Evolutionary conservation across 2,329 filamentous ascomycete species (phyloP).

Genomic region (Fonsecaea monophora): DNA sequence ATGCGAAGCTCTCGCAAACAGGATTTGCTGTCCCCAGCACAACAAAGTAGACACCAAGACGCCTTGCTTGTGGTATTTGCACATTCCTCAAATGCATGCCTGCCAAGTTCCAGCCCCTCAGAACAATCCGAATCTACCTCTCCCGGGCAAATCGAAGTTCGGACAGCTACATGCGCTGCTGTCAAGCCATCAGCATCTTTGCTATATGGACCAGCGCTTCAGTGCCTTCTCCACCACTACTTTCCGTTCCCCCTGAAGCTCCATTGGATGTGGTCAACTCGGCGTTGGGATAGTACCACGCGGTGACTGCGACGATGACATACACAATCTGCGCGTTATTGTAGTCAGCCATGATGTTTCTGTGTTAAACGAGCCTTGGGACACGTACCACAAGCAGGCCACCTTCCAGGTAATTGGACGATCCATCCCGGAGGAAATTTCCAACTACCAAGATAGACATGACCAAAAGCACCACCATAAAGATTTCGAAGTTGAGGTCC

Average conservation of each 20-base stretch:
- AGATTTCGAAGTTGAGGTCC: conserved; percentile 84
- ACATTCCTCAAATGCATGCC: conserved; percentile 7
- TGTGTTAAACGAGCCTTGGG: neutral
- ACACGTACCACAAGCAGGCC: conserved; percentile 71
- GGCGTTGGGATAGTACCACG: conserved; percentile 68
- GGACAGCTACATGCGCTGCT: neutral
- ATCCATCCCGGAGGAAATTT: conserved; percentile 84
- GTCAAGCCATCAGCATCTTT: conserved; percentile 32
- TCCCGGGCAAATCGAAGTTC: neutral
- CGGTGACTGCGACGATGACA: conserved; percentile 66
- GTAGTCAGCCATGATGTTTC: conserved; percentile 7
- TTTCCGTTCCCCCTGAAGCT: conserved; percentile 14
- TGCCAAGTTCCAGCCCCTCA: no score
- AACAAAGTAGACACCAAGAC: conserved; percentile 11
- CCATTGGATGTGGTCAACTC: conserved; percentile 37
- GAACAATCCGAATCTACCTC: neutral
- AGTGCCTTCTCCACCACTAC: conserved; percentile 16
- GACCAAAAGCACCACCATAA: conserved; percentile 82
- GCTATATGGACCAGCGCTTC: conserved; percentile 25
- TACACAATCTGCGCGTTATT: conserved; percentile 55
- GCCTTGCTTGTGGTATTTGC: conserved; percentile 17
- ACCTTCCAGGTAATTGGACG: conserved; percentile 90
- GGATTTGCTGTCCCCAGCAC: neutral
- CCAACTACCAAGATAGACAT: conserved; percentile 86
- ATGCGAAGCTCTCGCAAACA: neutral